Percentiles rank a stretch among this genome's conserved stretches.
phyloP scores from a whole-genome alignment of 1,139 yeast species.

The Geotrichum carabidarum region DNA sequence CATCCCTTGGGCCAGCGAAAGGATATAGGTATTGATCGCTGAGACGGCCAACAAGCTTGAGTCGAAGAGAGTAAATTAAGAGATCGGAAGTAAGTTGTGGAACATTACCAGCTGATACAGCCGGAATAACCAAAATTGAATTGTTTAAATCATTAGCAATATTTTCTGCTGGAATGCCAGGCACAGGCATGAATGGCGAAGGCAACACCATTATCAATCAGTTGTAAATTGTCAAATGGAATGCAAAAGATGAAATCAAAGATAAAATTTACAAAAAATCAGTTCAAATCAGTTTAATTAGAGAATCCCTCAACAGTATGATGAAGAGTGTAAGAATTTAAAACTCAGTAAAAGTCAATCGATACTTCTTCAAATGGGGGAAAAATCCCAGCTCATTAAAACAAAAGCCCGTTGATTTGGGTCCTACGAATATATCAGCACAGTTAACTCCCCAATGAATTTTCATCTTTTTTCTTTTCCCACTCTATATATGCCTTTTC shows the following conservation, averaged over 20 bases:
- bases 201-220: not conserved
- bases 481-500: not conserved
- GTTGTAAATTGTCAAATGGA: not conserved
- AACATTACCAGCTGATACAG: constrained; percentile 82
- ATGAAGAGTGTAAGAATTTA: too few species aligned
- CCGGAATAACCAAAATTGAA: constrained; percentile 54
- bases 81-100: constrained; percentile 81
- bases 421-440: constrained; percentile 11
- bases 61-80: constrained; percentile 56
- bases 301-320: too few species aligned
- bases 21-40: constrained; percentile 68
- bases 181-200: constrained; percentile 7
- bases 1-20: constrained; percentile 75
- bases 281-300: too few species aligned
- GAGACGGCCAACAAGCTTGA: constrained; percentile 50
- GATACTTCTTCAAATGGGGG: not conserved
- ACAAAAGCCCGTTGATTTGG: constrained; percentile 3
- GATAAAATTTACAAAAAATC: not conserved
- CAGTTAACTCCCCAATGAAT: constrained; percentile 10
- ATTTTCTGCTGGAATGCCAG: not conserved
- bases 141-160: constrained; percentile 1
- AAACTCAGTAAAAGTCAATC: too few species aligned
- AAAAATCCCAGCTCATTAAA: not conserved
- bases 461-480: constrained; percentile 1
- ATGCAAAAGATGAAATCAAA: not conserved